Percentiles rank a stretch among this genome's conserved stretches.
phyloP scores from a whole-genome alignment of 257 asterid species.

The Solanum chaucha region DNA sequence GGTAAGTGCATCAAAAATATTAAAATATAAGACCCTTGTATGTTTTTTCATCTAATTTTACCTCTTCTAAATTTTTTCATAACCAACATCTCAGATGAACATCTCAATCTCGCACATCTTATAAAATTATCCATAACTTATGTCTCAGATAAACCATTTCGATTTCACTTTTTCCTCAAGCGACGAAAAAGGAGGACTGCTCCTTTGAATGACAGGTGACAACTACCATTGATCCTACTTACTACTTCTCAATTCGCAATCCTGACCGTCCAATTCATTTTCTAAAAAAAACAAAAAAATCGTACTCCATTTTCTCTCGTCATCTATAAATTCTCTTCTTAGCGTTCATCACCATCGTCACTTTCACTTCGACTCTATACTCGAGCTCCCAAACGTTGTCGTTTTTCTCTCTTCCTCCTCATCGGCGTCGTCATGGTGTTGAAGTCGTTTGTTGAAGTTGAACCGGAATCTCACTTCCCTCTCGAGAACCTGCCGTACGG shows the following conservation, averaged over 20 bases:
- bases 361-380: background rate
- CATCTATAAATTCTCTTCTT: background rate
- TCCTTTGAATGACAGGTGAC: slow-evolving; percentile 1
- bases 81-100: too few species aligned
- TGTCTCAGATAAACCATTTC: background rate
- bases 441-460: slow-evolving; percentile 68
- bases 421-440: slow-evolving; percentile 32
- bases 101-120: too few species aligned
- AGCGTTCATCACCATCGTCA: background rate
- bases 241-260: background rate
- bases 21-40: fast-evolving
- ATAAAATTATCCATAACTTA: too few species aligned
- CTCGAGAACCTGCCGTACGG: slow-evolving; percentile 92
- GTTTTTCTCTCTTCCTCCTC: background rate
- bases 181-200: background rate
- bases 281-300: background rate
- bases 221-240: background rate
- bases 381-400: background rate
- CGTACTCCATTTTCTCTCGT: background rate
- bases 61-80: background rate
- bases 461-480: slow-evolving; percentile 84
- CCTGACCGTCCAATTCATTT: background rate
- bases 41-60: too few species aligned
- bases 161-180: too few species aligned
- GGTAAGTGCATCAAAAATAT: too few species aligned